Percentiles rank a stretch among this genome's conserved stretches.
phyloP scores from a whole-genome alignment of 1,284 basidiomycete genomes.

The Mycena sp. region DNA sequence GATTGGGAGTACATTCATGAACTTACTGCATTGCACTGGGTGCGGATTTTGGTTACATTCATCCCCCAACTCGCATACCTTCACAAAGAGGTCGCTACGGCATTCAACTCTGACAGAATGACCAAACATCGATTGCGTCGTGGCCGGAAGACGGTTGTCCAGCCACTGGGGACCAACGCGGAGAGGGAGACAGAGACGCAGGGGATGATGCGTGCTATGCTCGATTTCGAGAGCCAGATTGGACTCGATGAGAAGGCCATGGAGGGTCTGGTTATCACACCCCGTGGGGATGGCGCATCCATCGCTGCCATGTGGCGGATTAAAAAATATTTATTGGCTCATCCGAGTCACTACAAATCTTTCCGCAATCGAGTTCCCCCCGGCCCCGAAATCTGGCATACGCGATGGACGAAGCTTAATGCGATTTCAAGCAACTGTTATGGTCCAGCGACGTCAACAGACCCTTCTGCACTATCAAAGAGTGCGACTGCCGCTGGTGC shows the following conservation, averaged over 20 bases:
- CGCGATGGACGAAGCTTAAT: constrained; percentile 7
- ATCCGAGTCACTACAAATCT: neutral
- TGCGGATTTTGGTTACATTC: neutral
- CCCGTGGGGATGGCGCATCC: constrained; percentile 25
- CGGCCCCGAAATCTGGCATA: constrained; percentile 6
- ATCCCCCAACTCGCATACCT: neutral
- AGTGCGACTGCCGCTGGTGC: too few relatives aligned
- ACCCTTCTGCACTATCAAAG: constrained; percentile 6
- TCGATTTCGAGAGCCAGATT: constrained; percentile 26
- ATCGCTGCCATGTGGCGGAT: constrained; percentile 20
- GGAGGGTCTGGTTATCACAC: constrained; percentile 9
- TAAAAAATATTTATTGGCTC: constrained; percentile 18
- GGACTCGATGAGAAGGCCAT: constrained; percentile 12
- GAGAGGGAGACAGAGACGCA: constrained; percentile 18
- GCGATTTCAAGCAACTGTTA: neutral
- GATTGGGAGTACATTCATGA: constrained; percentile 1
- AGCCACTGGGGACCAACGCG: constrained; percentile 26
- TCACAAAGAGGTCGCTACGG: neutral
- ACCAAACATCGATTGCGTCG: constrained; percentile 16
- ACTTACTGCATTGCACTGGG: neutral
- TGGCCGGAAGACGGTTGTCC: constrained; percentile 6
- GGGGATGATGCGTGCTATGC: constrained; percentile 23
- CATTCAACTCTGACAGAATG: neutral
- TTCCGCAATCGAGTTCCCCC: neutral
- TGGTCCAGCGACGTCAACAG: constrained; percentile 9